Evolutionary conservation across 2,329 filamentous ascomycete genomes (phyloP), one percentile per base, ranked within the genome.

Genomic region (Sclerotiophoma versabilis): DNA sequence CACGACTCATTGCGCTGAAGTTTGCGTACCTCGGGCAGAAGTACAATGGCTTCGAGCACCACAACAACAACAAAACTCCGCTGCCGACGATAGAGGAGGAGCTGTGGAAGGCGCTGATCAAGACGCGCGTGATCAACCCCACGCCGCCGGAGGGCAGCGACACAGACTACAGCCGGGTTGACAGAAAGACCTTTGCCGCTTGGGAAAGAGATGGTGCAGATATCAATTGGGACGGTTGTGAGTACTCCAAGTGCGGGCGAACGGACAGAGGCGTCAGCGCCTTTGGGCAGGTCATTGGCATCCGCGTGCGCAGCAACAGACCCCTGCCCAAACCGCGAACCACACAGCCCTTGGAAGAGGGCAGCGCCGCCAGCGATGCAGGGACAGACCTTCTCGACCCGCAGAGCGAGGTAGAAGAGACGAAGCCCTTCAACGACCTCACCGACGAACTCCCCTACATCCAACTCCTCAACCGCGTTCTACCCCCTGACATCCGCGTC

Each of bases 181-280:
- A 68, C 34, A 54, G 55, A 22, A 69, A 67, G 57, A 68, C 58
- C 2, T 81, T 81, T 34, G 66, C 69, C 2, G 51, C 32, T 3
- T 73, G 70, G 71, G 51, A 75, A 67, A 42, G 70, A 73, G 59
- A 71, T 27, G 77, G 79, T 4, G 66, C 73, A 36, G 73, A 77
- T 52, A 76, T 97, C 22, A 88, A 91, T 74, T 96, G 92, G 83
- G 86, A 90, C 27, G 87, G 88, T 7, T 93, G 87, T 74, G 90
- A 96, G 57, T 99, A 98, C 75, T 92, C 90, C 29, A 99, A 99
- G 75, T 97, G 93, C 70, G 95, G 95, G 2, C 83, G 95, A 59
- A 99, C 95, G 15, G 95, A 99, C 73, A 83, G 87, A 48, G 95
- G 95, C 11, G 95, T 99, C 29, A 97, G 92, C 75, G 93, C 95